phyloP scores from a whole-genome alignment of 768 basidiomycete genomes.

The Boletales sp. region DNA sequence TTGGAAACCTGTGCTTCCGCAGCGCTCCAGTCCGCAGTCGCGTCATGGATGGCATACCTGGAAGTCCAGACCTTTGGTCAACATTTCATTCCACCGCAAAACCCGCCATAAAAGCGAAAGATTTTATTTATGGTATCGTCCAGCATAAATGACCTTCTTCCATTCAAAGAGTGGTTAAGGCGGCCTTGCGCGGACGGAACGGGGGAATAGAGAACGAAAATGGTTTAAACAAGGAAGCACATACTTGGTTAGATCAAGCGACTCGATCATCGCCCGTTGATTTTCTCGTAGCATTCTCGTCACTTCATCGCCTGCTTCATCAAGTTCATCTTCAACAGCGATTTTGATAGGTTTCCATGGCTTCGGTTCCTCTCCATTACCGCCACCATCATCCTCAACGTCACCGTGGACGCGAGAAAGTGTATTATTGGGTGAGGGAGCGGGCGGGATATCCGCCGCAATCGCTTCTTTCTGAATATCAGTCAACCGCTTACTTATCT shows the following conservation, averaged over 20 bases:
- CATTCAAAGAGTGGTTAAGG: slow-evolving; percentile 1
- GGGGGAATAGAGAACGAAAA: not conserved
- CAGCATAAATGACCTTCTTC: not conserved
- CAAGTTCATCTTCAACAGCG: slow-evolving; percentile 62
- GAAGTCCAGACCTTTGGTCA: slow-evolving; percentile 1
- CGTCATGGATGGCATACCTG: slow-evolving; percentile 75
- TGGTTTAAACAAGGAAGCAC: slow-evolving; percentile 26
- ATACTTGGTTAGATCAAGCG: slow-evolving; percentile 85
- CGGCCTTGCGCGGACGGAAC: slow-evolving; percentile 5
- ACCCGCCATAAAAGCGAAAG: not conserved
- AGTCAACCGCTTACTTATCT: slow-evolving; percentile 70
- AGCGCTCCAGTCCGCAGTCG: slow-evolving; percentile 64
- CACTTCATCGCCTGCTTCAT: slow-evolving; percentile 72
- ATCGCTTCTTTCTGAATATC: slow-evolving; percentile 81
- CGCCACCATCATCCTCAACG: slow-evolving; percentile 7
- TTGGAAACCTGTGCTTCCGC: slow-evolving; percentile 72
- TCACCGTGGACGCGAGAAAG: slow-evolving; percentile 14
- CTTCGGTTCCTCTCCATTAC: slow-evolving; percentile 1
- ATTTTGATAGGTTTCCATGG: slow-evolving; percentile 45
- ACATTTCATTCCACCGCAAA: not conserved
- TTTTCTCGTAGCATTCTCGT: slow-evolving; percentile 53
- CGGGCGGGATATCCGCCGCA: slow-evolving; percentile 55
- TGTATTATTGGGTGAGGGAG: slow-evolving; percentile 24
- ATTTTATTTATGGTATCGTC: not conserved
- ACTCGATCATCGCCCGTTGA: slow-evolving; percentile 84